Percentiles rank a stretch among this genome's conserved stretches.
Evolutionary conservation across 345 rosid species (phyloP).

Genomic region (Hibiscus tridactylites): DNA sequence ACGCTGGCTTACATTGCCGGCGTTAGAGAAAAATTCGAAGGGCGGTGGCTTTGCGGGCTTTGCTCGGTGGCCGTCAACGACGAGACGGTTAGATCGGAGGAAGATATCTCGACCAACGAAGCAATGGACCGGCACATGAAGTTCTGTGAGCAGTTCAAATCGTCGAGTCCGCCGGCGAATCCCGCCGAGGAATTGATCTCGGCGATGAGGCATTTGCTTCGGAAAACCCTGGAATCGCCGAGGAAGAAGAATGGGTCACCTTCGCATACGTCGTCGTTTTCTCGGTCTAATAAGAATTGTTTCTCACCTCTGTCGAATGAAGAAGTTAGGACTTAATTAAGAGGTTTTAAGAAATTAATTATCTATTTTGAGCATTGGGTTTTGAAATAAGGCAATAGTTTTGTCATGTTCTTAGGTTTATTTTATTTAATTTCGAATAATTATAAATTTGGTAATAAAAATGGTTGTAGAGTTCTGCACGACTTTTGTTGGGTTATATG

Average conservation of each 20-base stretch:
- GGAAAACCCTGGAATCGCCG: slow-evolving; percentile 35
- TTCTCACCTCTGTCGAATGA: slow-evolving; percentile 10
- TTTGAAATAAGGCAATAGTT: neutral
- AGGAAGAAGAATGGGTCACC: slow-evolving; percentile 11
- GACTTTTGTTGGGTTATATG: too few species aligned
- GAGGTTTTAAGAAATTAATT: neutral
- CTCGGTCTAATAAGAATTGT: slow-evolving; percentile 12
- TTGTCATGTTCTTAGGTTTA: too few species aligned
- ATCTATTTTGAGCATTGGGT: neutral
- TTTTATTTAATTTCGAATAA: too few species aligned
- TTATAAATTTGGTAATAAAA: too few species aligned
- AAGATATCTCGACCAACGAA: slow-evolving; percentile 35
- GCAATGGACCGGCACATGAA: slow-evolving; percentile 56
- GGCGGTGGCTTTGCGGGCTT: slow-evolving; percentile 74
- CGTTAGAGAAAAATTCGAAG: slow-evolving; percentile 44
- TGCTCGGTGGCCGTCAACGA: slow-evolving; percentile 69
- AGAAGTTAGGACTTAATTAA: neutral
- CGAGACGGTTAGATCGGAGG: slow-evolving; percentile 32
- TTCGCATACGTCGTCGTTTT: neutral
- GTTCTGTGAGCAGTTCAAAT: slow-evolving; percentile 45
- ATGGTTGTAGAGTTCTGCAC: too few species aligned
- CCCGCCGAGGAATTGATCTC: slow-evolving; percentile 40
- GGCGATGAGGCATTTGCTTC: slow-evolving; percentile 29
- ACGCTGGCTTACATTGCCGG: slow-evolving; percentile 47
- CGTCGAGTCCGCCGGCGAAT: slow-evolving; percentile 26